Evolutionary conservation across 371 early-diverging fungal genomes (phyloP).

Genomic region (Nosema muscidifuracis): DNA sequence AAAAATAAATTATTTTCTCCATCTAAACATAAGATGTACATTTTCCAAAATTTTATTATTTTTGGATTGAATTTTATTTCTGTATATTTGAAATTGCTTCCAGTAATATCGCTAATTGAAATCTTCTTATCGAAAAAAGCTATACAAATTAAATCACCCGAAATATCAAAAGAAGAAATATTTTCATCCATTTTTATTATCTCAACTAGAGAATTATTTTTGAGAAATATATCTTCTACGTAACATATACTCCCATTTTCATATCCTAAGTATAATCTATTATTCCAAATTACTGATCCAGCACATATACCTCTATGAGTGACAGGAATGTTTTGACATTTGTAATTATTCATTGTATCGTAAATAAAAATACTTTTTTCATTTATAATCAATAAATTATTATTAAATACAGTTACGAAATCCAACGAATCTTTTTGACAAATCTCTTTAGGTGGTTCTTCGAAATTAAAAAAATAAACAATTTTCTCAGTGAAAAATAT

Average conservation of each 20-base stretch:
- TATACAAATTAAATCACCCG: not conserved
- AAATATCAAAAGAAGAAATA: not conserved
- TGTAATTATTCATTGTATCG: not conserved
- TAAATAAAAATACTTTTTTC: not conserved
- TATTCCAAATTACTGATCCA: not conserved
- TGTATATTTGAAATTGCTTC: not conserved
- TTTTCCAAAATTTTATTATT: constrained; percentile 1
- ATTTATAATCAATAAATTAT: not conserved
- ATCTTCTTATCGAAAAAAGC: not conserved
- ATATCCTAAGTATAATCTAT: not conserved
- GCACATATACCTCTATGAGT: not conserved
- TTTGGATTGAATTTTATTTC: not conserved
- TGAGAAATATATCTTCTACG: not conserved
- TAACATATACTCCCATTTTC: not conserved
- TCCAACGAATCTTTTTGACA: not conserved
- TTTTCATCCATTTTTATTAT: constrained; percentile 5
- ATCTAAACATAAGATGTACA: not conserved
- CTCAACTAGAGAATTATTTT: not conserved
- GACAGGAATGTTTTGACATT: not conserved
- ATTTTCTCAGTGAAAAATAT: not conserved
- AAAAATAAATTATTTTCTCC: constrained; percentile 1
- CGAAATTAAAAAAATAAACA: not conserved
- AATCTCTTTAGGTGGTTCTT: not conserved
- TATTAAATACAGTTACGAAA: not conserved
- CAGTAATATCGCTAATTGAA: not conserved